These are phyloP conservation scores for Buxus sempervirens DNA, from an alignment of 164 flowering plant genomes.

Conservation along the genomic window DNA sequence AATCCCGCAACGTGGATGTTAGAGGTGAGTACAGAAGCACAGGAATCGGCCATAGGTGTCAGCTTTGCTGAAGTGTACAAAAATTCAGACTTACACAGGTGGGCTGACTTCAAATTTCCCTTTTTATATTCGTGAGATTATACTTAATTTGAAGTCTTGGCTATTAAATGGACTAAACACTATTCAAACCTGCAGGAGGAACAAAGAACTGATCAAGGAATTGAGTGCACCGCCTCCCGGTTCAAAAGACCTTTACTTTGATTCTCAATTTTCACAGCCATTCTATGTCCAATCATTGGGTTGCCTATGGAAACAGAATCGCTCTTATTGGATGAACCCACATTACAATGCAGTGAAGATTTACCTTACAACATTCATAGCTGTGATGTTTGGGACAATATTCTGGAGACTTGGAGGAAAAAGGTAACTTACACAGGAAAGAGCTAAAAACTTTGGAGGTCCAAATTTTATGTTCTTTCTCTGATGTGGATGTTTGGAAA, in stretches of 20 bases:
- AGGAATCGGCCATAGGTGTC: slow-evolving; percentile 31
- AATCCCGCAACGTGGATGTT: slow-evolving; percentile 54
- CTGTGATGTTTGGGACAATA: slow-evolving; percentile 32
- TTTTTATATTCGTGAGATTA: background rate
- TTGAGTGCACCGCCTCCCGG: slow-evolving; percentile 29
- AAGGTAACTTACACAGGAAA: slow-evolving; percentile 15
- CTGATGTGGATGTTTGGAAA: background rate
- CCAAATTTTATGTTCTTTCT: background rate
- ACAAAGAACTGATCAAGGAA: slow-evolving; percentile 34
- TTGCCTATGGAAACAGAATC: slow-evolving; percentile 42
- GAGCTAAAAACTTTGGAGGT: background rate
- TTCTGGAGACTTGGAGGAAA: slow-evolving; percentile 35
- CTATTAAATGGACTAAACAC: background rate
- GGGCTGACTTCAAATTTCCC: background rate
- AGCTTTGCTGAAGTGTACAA: slow-evolving; percentile 32
- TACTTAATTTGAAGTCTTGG: background rate
- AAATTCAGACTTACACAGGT: slow-evolving; percentile 29
- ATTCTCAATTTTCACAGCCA: slow-evolving; percentile 28
- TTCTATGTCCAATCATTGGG: slow-evolving; percentile 30
- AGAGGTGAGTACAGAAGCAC: slow-evolving; percentile 32
- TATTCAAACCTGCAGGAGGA: slow-evolving; percentile 25
- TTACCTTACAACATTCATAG: slow-evolving; percentile 25
- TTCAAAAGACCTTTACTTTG: slow-evolving; percentile 31
- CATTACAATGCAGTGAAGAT: slow-evolving; percentile 31
- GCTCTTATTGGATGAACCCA: slow-evolving; percentile 44